Evolutionary conservation across 2,329 filamentous ascomycete species (phyloP).

Genomic region (Botrytis galanthina): DNA sequence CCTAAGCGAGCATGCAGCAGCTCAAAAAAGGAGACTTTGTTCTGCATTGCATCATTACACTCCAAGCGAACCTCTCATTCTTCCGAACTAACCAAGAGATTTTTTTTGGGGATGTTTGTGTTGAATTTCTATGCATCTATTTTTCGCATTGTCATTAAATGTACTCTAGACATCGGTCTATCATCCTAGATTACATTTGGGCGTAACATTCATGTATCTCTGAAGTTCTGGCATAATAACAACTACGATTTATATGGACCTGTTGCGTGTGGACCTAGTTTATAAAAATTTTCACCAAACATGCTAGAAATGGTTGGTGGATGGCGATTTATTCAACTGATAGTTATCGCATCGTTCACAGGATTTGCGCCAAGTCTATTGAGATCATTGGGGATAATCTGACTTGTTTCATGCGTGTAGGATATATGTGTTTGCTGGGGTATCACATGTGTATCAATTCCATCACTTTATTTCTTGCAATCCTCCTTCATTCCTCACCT

Average conservation of each 20-base stretch:
- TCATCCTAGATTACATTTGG: neutral
- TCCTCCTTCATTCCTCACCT: neutral
- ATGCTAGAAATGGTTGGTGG: neutral
- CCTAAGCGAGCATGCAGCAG: neutral
- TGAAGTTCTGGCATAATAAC: too few relatives aligned
- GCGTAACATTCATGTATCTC: neutral
- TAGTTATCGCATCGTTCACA: neutral
- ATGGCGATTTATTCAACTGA: neutral
- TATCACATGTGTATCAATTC: neutral
- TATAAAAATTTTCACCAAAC: neutral
- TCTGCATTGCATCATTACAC: neutral
- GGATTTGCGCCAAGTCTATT: neutral
- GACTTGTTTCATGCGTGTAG: neutral
- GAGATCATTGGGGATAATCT: neutral
- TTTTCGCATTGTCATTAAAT: too few relatives aligned
- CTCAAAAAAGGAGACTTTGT: neutral
- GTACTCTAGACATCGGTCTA: neutral
- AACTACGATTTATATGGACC: too few relatives aligned
- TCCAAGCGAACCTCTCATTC: neutral
- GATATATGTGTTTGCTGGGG: neutral
- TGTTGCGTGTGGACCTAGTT: neutral
- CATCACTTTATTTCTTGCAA: neutral
- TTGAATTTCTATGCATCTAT: too few relatives aligned
- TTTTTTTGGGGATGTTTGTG: too few relatives aligned
- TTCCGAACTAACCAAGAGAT: neutral